Base-by-base conservation (phyloP, 257 asterid species). In the Avicennia marina region DNA sequence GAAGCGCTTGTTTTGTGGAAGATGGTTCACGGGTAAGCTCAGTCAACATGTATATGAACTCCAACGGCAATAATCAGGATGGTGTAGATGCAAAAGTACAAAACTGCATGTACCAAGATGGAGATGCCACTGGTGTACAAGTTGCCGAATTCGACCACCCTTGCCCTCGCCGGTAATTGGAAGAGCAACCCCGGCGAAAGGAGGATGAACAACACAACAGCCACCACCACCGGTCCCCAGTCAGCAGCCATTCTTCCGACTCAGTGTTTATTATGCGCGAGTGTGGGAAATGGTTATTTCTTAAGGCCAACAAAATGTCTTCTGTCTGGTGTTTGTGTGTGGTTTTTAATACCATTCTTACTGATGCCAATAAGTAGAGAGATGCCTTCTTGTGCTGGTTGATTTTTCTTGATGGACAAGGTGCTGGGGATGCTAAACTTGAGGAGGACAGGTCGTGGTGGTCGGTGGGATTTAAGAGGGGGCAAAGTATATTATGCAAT, bases 151-250 rank as follows among this genome's bases (percentile, higher is more conserved):
- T 87, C 96, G 2, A 90, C 70, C 21, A 84, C 81, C 62, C 90
- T 78, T 2, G 89, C 56, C 75, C 90, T 84, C 17, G 96, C 96
- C 24, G 96, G 96, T 12, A 87, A 39, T 71, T 87, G 98, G 79
- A 90, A 87, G 4, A 90, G 82, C 65, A 90, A 67, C 49, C 96
- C 96, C 11, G 98, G 98, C 7, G 96, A 84, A 31, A 90, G 71
- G 20, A 87, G 70, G 65, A 90, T 74, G 89, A 90, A 90, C 94
- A 87, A 77, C 15, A 69, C 90, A 76, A 84, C 98, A 18, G 96
- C 98, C 53, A 84, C 96, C 65, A 82, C 87, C 68, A 83, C 98
- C 7, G 98, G 96, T 13, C 98, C 96, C 95, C 96, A 85, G 48
- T 90, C 95, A 0, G 75, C 78, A 27, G 40, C 57, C 82, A 72